A percentile compares a stretch with the other conserved stretches of the same genome.
Evolutionary conservation across 768 basidiomycete species (phyloP).

Genomic region (Inosperma sp.): DNA sequence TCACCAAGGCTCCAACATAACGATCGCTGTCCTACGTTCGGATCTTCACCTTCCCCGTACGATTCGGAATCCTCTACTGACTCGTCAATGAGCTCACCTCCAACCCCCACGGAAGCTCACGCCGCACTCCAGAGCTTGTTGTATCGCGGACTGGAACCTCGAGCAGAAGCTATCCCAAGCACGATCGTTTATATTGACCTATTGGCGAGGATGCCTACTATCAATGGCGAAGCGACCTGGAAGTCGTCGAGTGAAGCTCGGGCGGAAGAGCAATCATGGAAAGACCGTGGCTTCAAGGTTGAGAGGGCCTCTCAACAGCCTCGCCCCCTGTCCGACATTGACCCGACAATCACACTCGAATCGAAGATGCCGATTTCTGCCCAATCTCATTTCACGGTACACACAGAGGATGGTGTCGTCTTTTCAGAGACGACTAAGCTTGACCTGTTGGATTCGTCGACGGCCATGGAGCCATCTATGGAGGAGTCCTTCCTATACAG

Average conservation of each 20-base stretch:
- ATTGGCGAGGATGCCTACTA: constrained; percentile 32
- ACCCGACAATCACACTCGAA: constrained; percentile 63
- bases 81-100: constrained; percentile 34
- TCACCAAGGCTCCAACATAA: constrained; percentile 26
- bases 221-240: constrained; percentile 11
- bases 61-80: constrained; percentile 40
- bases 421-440: constrained; percentile 48
- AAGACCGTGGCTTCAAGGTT: constrained; percentile 27
- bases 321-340: constrained; percentile 54
- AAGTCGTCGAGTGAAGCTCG: constrained; percentile 9
- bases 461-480: constrained; percentile 18
- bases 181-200: constrained; percentile 45
- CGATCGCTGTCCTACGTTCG: constrained; percentile 19
- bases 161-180: constrained; percentile 25
- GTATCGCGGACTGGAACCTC: constrained; percentile 29
- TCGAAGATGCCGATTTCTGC: constrained; percentile 46
- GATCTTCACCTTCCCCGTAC: constrained; percentile 25
- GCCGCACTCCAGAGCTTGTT: constrained; percentile 31
- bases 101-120: constrained; percentile 37
- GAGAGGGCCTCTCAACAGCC: constrained; percentile 41
- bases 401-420: constrained; percentile 43
- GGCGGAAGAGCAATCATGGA: constrained; percentile 24
- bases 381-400: constrained; percentile 53
- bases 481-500: constrained; percentile 47
- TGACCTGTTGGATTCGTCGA: constrained; percentile 22